Evolutionary conservation across 352 stramenopile genomes (phyloP), one percentile per base, ranked within the genome.

Genomic region (Peronospora farinosa): DNA sequence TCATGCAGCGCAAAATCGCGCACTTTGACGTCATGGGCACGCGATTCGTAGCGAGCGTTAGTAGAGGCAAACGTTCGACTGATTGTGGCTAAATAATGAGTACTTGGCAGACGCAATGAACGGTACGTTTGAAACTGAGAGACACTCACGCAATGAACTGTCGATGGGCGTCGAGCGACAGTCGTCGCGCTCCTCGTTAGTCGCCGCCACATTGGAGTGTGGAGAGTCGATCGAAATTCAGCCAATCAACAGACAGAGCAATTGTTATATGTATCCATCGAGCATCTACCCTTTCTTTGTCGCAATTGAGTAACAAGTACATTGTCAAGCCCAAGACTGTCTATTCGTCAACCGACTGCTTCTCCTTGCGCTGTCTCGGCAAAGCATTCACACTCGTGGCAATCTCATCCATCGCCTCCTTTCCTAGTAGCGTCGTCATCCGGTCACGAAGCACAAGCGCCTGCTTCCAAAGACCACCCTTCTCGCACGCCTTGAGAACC

Each of bases 401-500:
- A 40, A 62, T 61, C 67, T 74, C 53, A 35, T 71, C 40, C 54
- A 67, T 19, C 11, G 47, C 53, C 17, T 74, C 54, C 21, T 72
- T 37, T 15, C 72, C 67, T 17, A 75, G 45, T 7, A 87, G 69
- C 8, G 51, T 61, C 5, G 59, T 65, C 43, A 83, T 75, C 27
- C 50, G 57, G 33, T 78, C 64, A 35, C 67, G 72, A 48, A 87
- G 59, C 31, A 57, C 39, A 12, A 87, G 60, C 41, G 76, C 76
- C 37, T 68, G 59, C 60, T 87, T 87, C 76, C 73, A 84, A 32
- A 74, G 44, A 16, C 76, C 73, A 32, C 58, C 56, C 40, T 72
- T 62, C 51, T 87, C 76, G 39, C 62, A 77, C 12, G 60, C 42
- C 51, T 69, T 73, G 33, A 84, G 63, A 40, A 66, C 66, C 30